Base-by-base conservation (phyloP, 805 yeast species). In the Pichia deserticola region DNA sequence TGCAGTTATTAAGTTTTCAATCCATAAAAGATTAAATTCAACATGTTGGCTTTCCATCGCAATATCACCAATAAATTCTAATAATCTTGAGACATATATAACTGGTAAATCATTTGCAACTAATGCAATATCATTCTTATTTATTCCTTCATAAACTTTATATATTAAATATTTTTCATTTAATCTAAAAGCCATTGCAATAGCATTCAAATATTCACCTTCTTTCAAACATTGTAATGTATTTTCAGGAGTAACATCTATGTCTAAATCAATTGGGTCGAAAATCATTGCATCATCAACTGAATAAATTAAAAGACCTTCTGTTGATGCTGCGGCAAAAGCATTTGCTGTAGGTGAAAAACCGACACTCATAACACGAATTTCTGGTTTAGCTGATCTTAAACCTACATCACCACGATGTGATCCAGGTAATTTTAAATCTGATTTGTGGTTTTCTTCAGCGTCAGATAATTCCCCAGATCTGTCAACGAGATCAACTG, bases 301-400 rank as follows among this genome's bases (percentile, higher is more conserved):
- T 1, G 96, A 84, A 64, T 78, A 93, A 1, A 93, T 72, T 50
- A 89, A 71, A 42, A 93, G 70, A 8, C 99, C 99, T 65, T 92
- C 98, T 0, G 99, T 93, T 0, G 97, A 83, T 0, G 97, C 93
- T 40, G 95, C 96, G 1, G 96, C 93, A 73, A 93, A 93, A 35
- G 95, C 81, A 25, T 84, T 75, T 2, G 95, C 85, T 0, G 97
- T 84, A 20, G 99, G 99, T 2, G 96, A 87, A 61, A 90, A 93
- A 57, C 75, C 77, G 32, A 93, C 75, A 4, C 84, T 72, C 3
- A 88, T 79, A 5, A 90, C 89, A 60, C 95, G 73, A n/a, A 93
- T 76, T 57, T 82, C 95, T 0, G 97, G 93, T 55, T 89, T 78
- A 1, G 80, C 74, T 45, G 79, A 77, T 58, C 97, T 76, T 9